These are phyloP conservation scores for Nepenthes mirabilis DNA, from an alignment of 148 eudicot species.

Conservation along the genomic window DNA sequence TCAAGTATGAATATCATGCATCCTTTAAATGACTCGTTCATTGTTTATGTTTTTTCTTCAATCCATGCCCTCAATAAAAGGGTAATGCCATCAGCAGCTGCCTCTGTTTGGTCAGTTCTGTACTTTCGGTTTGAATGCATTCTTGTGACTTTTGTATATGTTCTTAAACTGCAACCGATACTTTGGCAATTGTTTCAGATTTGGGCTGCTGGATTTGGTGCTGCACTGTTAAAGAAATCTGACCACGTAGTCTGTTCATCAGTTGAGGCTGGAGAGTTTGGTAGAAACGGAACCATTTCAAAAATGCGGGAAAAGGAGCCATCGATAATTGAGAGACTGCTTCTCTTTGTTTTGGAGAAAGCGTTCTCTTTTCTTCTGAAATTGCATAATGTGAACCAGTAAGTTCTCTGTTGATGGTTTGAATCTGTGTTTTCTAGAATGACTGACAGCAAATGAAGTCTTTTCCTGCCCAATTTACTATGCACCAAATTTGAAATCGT, in stretches of 20 bases:
- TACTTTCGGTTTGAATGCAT: not conserved
- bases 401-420: conserved; percentile 17
- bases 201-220: conserved; percentile 93
- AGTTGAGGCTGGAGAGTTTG: conserved; percentile 20
- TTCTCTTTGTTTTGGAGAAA: conserved; percentile 53
- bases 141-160: not conserved
- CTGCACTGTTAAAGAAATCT: conserved; percentile 80
- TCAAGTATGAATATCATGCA: too few species aligned
- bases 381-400: conserved; percentile 58
- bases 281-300: conserved; percentile 7
- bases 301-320: conserved; percentile 33
- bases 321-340: conserved; percentile 27
- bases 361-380: conserved; percentile 51
- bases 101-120: too few species aligned
- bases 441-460: too few species aligned
- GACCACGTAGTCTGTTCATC: conserved; percentile 35
- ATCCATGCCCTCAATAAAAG: too few species aligned
- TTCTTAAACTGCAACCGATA: not conserved
- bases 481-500: too few species aligned
- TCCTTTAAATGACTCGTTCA: too few species aligned
- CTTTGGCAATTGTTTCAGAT: conserved; percentile 29
- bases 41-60: too few species aligned
- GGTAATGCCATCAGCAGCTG: too few species aligned
- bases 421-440: too few species aligned
- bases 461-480: too few species aligned